Evolutionary conservation across 1,284 basidiomycete genomes (phyloP).

Genomic region (Malassezia psittaci): DNA sequence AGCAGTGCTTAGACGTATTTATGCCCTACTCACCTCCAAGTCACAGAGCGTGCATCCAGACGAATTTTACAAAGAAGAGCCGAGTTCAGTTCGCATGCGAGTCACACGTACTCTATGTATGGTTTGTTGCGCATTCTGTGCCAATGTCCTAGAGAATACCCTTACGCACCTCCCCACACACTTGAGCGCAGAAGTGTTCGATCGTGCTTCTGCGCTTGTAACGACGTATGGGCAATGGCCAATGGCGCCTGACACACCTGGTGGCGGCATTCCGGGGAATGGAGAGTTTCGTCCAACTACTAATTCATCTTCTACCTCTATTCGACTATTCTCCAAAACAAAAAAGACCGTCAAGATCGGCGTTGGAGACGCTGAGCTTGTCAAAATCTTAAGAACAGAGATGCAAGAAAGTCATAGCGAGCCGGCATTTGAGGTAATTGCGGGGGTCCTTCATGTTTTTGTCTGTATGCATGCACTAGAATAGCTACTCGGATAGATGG

Average conservation of each 20-base stretch:
- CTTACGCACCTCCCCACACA: slow-evolving; percentile 41
- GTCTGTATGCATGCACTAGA: slow-evolving; percentile 36
- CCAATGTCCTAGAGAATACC: slow-evolving; percentile 44
- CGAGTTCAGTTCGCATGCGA: slow-evolving; percentile 21
- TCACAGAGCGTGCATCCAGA: slow-evolving; percentile 26
- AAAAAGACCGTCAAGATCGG: slow-evolving; percentile 19
- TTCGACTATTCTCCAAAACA: slow-evolving; percentile 14
- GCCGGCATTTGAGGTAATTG: slow-evolving; percentile 39
- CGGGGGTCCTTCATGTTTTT: slow-evolving; percentile 37
- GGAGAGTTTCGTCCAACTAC: not conserved
- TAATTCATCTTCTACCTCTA: too few species aligned
- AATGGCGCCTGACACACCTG: slow-evolving; percentile 35
- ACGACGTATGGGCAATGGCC: slow-evolving; percentile 43
- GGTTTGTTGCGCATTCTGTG: slow-evolving; percentile 36
- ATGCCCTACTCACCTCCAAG: slow-evolving; percentile 30
- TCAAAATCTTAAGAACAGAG: slow-evolving; percentile 30
- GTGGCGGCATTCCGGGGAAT: slow-evolving; percentile 17
- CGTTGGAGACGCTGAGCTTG: slow-evolving; percentile 24
- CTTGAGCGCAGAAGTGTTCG: slow-evolving; percentile 32
- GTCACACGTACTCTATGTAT: slow-evolving; percentile 38
- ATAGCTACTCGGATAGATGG: not conserved
- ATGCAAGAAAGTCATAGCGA: slow-evolving; percentile 22
- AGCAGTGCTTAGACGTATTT: slow-evolving; percentile 36
- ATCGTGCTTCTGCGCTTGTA: slow-evolving; percentile 37
- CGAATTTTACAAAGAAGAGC: slow-evolving; percentile 35